These are phyloP conservation scores for Logfia minima DNA, from an alignment of 129 eudicot genomes.

Conservation along the genomic window DNA sequence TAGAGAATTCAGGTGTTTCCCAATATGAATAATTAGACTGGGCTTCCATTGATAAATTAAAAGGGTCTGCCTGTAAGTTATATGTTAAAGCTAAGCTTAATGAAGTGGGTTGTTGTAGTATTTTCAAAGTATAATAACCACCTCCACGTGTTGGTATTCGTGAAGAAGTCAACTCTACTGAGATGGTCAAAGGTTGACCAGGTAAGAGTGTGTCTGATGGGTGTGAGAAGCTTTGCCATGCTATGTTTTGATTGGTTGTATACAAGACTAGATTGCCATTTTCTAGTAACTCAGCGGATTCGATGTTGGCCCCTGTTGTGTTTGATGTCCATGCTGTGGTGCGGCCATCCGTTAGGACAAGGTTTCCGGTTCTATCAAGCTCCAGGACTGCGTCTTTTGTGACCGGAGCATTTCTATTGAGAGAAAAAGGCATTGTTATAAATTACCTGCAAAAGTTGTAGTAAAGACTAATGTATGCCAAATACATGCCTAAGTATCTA, in stretches of 20 bases:
- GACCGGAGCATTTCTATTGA: slow-evolving; percentile 68
- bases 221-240: slow-evolving; percentile 87
- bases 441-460: slow-evolving; percentile 48
- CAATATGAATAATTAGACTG: slow-evolving; percentile 72
- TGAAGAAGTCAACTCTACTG: slow-evolving; percentile 70
- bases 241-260: slow-evolving; percentile 31
- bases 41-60: slow-evolving; percentile 39
- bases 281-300: slow-evolving; percentile 64
- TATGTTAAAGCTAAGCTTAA: slow-evolving; percentile 70
- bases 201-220: slow-evolving; percentile 95
- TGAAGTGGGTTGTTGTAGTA: slow-evolving; percentile 84
- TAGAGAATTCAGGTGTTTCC: slow-evolving; percentile 84
- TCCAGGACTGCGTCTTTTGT: slow-evolving; percentile 59
- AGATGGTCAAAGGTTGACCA: slow-evolving; percentile 78
- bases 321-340: slow-evolving; percentile 79
- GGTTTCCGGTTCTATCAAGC: slow-evolving; percentile 70
- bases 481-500: background rate
- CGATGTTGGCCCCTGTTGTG: slow-evolving; percentile 53
- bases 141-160: slow-evolving; percentile 58
- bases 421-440: slow-evolving; percentile 13
- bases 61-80: slow-evolving; percentile 53
- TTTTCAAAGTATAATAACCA: slow-evolving; percentile 82
- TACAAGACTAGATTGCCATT: slow-evolving; percentile 80
- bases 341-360: slow-evolving; percentile 53
- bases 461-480: slow-evolving; percentile 36